Conservation (phyloP, 768 basidiomycete genomes). For the Sarcomyxa edulis region DNA sequence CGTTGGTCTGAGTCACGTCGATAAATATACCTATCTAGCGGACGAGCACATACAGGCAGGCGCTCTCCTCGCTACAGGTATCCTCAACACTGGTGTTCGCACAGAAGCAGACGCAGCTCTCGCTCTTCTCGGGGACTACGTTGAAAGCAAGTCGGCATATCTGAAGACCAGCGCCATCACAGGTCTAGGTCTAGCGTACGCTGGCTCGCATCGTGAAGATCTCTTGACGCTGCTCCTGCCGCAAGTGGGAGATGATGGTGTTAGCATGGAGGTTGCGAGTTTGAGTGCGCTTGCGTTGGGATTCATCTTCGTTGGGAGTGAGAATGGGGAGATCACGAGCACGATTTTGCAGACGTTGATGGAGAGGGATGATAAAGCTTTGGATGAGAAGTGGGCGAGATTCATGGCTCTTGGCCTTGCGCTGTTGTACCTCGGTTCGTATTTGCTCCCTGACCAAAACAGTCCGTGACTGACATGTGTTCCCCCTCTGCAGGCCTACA, state of each 20-base stretch:
- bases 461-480: not conserved
- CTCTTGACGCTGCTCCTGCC: constrained; percentile 75
- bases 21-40: constrained; percentile 94
- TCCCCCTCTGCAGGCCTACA: constrained; percentile 60
- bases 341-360: constrained; percentile 89
- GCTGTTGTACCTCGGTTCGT: constrained; percentile 82
- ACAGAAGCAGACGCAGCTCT: constrained; percentile 92
- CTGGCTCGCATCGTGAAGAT: constrained; percentile 89
- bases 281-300: constrained; percentile 86
- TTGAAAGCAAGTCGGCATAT: constrained; percentile 79
- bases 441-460: not conserved
- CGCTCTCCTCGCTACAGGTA: constrained; percentile 90
- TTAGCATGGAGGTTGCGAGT: constrained; percentile 85
- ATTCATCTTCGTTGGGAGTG: constrained; percentile 94
- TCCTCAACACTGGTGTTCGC: constrained; percentile 83
- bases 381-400: constrained; percentile 91
- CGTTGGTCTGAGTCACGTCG: constrained; percentile 87
- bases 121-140: constrained; percentile 85
- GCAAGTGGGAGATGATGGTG: constrained; percentile 71
- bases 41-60: constrained; percentile 96
- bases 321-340: constrained; percentile 86
- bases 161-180: constrained; percentile 86
- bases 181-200: constrained; percentile 92
- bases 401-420: constrained; percentile 90
- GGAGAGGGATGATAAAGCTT: constrained; percentile 70